Percentiles rank a stretch among this genome's conserved stretches.
Evolutionary conservation across 331 rosid genomes (phyloP).

Genomic region (Rosa hybrid): DNA sequence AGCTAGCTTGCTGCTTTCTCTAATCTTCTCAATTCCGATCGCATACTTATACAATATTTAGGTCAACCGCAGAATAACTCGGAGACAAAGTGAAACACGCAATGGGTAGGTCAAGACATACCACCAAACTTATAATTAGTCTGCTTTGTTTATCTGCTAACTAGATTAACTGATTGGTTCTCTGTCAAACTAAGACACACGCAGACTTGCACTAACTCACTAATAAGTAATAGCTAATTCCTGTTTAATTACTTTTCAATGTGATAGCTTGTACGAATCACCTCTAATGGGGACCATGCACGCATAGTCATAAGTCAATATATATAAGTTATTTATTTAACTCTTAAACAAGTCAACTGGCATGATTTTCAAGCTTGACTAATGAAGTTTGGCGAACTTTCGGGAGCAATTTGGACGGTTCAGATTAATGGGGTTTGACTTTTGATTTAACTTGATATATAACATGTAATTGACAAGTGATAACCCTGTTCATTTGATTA

Average conservation of each 20-base stretch:
- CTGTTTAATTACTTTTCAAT: not conserved
- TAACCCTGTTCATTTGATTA: not conserved
- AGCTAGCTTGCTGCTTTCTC: slow-evolving; percentile 17
- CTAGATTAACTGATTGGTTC: slow-evolving; percentile 28
- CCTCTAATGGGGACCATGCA: slow-evolving; percentile 25
- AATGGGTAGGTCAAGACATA: slow-evolving; percentile 28
- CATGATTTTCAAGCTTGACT: slow-evolving; percentile 31
- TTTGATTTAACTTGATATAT: not conserved
- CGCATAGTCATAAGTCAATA: slow-evolving; percentile 44
- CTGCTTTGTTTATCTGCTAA: slow-evolving; percentile 12
- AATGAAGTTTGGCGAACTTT: slow-evolving; percentile 5
- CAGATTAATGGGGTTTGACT: slow-evolving; percentile 40
- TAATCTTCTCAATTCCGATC: slow-evolving; percentile 10
- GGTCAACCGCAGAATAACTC: slow-evolving; percentile 47
- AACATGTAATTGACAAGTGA: not conserved
- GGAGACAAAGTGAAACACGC: slow-evolving; percentile 37
- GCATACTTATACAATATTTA: not conserved
- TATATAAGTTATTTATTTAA: slow-evolving; percentile 22
- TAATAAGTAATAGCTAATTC: not conserved
- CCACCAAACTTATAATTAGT: slow-evolving; percentile 28
- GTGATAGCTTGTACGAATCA: slow-evolving; percentile 10
- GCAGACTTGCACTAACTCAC: slow-evolving; percentile 12
- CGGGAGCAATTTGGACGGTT: slow-evolving; percentile 39
- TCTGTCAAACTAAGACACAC: not conserved
- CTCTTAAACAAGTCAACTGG: slow-evolving; percentile 34